Percentiles rank a stretch among this genome's conserved stretches.
These are phyloP conservation scores for Candida glucosophila DNA, from an alignment of 1,139 yeast species.

Conservation along the genomic window DNA sequence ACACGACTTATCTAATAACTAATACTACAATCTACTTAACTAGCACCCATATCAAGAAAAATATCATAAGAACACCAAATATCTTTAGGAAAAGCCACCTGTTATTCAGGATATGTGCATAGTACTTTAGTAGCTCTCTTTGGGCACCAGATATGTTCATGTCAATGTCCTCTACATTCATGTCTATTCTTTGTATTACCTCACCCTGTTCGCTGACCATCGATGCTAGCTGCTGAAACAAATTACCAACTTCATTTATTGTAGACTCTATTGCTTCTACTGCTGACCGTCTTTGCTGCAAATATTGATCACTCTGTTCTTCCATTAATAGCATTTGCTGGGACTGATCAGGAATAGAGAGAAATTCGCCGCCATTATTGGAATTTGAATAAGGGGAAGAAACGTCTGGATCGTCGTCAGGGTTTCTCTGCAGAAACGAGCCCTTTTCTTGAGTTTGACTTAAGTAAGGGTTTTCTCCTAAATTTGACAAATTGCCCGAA, in stretches of 20 bases:
- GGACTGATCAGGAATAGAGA: slow-evolving; percentile 66
- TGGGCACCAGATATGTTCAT: slow-evolving; percentile 91
- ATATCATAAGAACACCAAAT: slow-evolving; percentile 76
- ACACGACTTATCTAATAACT: too few species aligned
- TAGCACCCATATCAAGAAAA: slow-evolving; percentile 71
- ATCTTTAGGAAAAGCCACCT: slow-evolving; percentile 88
- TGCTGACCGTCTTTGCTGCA: slow-evolving; percentile 80
- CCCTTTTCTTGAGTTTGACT: slow-evolving; percentile 9
- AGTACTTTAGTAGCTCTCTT: slow-evolving; percentile 83
- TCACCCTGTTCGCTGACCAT: slow-evolving; percentile 99
- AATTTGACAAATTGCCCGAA: slow-evolving; percentile 6
- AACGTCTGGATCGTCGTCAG: slow-evolving; percentile 26
- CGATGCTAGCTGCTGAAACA: slow-evolving; percentile 90
- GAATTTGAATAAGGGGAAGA: slow-evolving; percentile 17
- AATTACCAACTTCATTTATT: slow-evolving; percentile 90
- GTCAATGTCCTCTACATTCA: slow-evolving; percentile 87
- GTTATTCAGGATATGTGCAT: slow-evolving; percentile 78
- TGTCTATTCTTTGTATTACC: slow-evolving; percentile 89
- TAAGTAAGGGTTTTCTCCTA: slow-evolving; percentile 39
- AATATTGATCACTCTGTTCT: slow-evolving; percentile 64
- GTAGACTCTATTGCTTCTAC: slow-evolving; percentile 95
- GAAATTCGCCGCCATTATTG: slow-evolving; percentile 26
- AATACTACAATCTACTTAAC: slow-evolving; percentile 60
- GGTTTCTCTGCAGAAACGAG: slow-evolving; percentile 21
- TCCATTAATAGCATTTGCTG: slow-evolving; percentile 67